Evolutionary conservation across 2,329 filamentous ascomycete genomes (phyloP).

Genomic region (Cercospora zeae-maydis): DNA sequence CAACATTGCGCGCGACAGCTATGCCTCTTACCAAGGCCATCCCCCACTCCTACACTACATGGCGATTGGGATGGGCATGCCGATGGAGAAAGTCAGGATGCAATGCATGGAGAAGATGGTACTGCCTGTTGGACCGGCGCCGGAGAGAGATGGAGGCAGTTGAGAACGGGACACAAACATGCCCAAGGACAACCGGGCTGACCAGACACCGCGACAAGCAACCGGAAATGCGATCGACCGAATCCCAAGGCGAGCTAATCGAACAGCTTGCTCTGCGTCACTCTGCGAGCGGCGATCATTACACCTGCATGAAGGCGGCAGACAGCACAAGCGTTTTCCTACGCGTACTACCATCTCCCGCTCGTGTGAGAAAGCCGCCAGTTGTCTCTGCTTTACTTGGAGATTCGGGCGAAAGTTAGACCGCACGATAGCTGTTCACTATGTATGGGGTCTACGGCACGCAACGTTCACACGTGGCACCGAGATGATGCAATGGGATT

Average conservation of each 20-base stretch:
- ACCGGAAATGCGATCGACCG: not conserved
- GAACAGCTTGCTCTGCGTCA: not conserved
- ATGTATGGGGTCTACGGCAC: not conserved
- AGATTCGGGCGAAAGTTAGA: not conserved
- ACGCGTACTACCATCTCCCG: not conserved
- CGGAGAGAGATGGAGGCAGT: constrained; percentile 17
- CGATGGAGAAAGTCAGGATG: constrained; percentile 69
- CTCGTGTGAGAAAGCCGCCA: not conserved
- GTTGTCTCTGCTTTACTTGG: not conserved
- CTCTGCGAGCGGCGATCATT: not conserved
- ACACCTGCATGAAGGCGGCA: not conserved
- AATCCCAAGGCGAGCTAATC: not conserved
- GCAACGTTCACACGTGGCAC: not conserved
- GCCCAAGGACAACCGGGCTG: not conserved
- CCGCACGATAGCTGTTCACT: not conserved
- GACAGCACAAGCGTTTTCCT: not conserved
- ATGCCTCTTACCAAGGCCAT: constrained; percentile 84
- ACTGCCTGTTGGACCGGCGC: constrained; percentile 52
- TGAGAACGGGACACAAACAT: not conserved
- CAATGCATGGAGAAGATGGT: constrained; percentile 74
- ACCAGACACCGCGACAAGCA: not conserved
- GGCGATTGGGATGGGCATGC: constrained; percentile 81
- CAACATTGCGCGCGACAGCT: constrained; percentile 92
- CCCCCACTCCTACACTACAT: constrained; percentile 85
- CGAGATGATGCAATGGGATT: not conserved